Base-by-base conservation (phyloP, 768 basidiomycete genomes). In the Lentinula aciculospora region DNA sequence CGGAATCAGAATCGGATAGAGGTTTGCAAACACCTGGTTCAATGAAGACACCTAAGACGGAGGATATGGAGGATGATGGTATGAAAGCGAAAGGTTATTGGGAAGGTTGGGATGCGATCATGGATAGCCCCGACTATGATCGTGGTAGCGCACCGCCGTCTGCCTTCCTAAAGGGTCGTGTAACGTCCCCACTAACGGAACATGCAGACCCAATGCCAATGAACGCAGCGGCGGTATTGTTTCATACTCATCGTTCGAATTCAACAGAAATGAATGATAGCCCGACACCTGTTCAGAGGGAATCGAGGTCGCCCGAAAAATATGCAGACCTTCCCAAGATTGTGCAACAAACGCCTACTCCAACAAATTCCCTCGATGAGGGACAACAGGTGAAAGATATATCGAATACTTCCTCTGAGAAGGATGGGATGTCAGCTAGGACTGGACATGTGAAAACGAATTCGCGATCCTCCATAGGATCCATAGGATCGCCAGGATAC, bases 21-120 rank as follows among this genome's bases (percentile, higher is more conserved):
- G 61, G 19, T 54, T 50, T 34, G 65, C 66, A 40, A 51, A 65
- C 67, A 65, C 44, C 56, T 27, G 65, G 68, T 27, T 69, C 69
- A 39, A 61, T 56, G 19, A 42, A 61, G 57, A 55, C 27, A 53
- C 60, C 74, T 23, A 69, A 74, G 51, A 75, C 72, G 9, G 75
- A 72, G 9, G 77, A 76, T 36, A 64, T 75, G 28, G 76, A 78
- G 39, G 76, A 76, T 57, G 72, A 67, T 34, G 76, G 76, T 3
- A 69, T 68, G 27, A 72, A 67, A 37, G 71, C 73, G 1, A 63
- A 60, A 7, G 76, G 75, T 17, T 72, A 76, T 27, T 76, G 75
- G 74, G 71, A 71, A 1, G 78, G 78, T 53, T 78, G 77, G 76
- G 77, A 78, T 57, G 74, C 74, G 0, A 64, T 74, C 44, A 67